Base-by-base conservation (phyloP, 306 rosid genomes). In the Vachellia collinsii region DNA sequence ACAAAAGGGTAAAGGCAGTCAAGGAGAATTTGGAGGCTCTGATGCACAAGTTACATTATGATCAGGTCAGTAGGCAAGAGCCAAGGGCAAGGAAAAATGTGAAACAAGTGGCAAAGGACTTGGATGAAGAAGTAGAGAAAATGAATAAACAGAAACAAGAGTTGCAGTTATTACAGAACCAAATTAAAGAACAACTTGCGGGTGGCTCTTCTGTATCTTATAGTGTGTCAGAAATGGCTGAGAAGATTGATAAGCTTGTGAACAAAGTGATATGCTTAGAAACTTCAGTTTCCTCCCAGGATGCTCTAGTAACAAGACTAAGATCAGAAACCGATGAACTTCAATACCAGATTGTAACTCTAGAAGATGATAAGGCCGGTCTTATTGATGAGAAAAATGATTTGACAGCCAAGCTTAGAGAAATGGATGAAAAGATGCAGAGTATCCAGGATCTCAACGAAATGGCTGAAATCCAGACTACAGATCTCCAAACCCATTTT, bases 171-270 rank as follows among this genome's bases (percentile, higher is more conserved):
- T 65, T 89, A 70, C 83, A 83, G 66, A 84, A 85, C 75, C 86
- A 89, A 50, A 73, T 90, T 38, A 88, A 91, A 85, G 89, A 81
- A 70, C 86, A 93, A n/a, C 87, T 88, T 23, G 89, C 86, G 23
- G 74, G 62, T 56, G 75, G 81, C 79, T 79, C 92, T 48, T 74
- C 77, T 72, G 43, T 85, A 38, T 80, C 97, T 75, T 79, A 88
- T 29, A 88, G 86, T 43, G 94, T 88, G 79, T 74, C 91, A 54
- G 97, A 92, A 76, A 88, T 96, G 97, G 97, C 88, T 37, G 99
- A 90, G 84, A 92, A 89, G 87, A 90, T 93, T 69, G 92, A 96
- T 42, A 94, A 83, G 83, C 97, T 96, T 70, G 99, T 93, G 72
- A 88, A 59, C 79, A 89, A 89, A 85, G 99, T 93, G 82, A 76